Evolutionary conservation across 1,139 yeast species (phyloP), one percentile per base, ranked within the genome.

Genomic region (Waltiozyma sp.): DNA sequence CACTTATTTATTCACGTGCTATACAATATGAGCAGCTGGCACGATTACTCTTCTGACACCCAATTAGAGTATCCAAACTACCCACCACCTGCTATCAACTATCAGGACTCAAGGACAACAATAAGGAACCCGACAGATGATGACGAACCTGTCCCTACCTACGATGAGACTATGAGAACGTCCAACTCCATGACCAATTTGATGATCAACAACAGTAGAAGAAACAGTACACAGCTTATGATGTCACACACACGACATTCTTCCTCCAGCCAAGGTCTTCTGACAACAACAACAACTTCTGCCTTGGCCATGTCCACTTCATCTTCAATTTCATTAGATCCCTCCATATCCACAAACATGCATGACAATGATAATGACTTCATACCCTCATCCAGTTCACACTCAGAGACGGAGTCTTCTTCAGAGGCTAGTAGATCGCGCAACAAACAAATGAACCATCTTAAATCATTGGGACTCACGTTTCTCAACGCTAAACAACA

Each of bases 401-500:
- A n/a, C 19, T 15, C 11, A 38, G 6, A 2, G 35, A 18, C 16
- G 11, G 15, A 19, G 14, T 19, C 39, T 13, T 23, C 40, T 24
- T 19, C 38, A 24, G 39, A n/a, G 18, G 37, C 19, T 5, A 35
- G 37, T 13, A 18, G 37, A 35, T n/a, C 19, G 16, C 19, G 37
- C 6, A 35, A 35, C 10, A 35, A 35, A 11, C 37, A 35, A 19
- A 35, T 35, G 37, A 18, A 18, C 6, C 19, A 39, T 38, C 61
- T 81, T 40, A 81, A 80, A 55, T 66, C 67, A 38, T 61, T 81
- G 38, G 89, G 89, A 0, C 65, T 81, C 43, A 76, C 75, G 52
- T 73, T 82, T 47, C 66, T 86, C 45, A 81, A 80, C 51, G 86
- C 93, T 1, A 69, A 79, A 47, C 89, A 85, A 53, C 94, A 85